These are phyloP conservation scores for Aspergillus felis DNA, from an alignment of 2,329 filamentous ascomycete species.

Conservation along the genomic window DNA sequence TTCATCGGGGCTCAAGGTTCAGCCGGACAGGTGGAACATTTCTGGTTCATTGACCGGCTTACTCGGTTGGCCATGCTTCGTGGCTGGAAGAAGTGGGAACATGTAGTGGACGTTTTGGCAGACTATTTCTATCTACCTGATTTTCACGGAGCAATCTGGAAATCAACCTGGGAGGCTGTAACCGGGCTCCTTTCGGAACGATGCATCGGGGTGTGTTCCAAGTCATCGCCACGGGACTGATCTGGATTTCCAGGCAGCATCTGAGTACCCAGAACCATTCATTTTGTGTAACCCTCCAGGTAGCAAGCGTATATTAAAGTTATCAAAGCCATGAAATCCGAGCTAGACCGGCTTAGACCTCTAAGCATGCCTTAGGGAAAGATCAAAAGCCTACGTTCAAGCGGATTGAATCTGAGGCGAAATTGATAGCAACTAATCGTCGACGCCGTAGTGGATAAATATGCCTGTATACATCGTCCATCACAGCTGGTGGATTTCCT, in stretches of 20 bases:
- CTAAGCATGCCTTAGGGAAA: neutral
- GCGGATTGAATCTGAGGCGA: neutral
- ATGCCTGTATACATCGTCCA: neutral
- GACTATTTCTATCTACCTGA: conserved; percentile 27
- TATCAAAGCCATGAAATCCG: no score
- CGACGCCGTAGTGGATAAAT: neutral
- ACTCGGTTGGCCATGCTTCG: conserved; percentile 21
- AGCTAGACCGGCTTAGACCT: neutral
- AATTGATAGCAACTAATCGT: neutral
- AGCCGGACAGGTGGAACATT: conserved; percentile 22
- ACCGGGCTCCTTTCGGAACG: conserved; percentile 5
- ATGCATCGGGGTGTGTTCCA: neutral
- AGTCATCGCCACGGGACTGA: neutral
- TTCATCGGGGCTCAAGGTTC: conserved; percentile 33
- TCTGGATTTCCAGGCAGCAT: neutral
- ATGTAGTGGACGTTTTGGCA: conserved; percentile 21
- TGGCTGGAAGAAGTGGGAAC: conserved; percentile 28
- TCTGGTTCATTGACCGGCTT: conserved; percentile 30
- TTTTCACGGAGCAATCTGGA: conserved; percentile 24
- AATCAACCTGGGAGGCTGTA: conserved; percentile 29
- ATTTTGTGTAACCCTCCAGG: neutral
- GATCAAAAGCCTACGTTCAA: neutral
- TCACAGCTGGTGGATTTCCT: neutral
- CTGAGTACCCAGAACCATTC: neutral
- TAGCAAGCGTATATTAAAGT: neutral